Conservation (phyloP, 768 basidiomycete genomes). For the Rhodotorula toruloides region DNA sequence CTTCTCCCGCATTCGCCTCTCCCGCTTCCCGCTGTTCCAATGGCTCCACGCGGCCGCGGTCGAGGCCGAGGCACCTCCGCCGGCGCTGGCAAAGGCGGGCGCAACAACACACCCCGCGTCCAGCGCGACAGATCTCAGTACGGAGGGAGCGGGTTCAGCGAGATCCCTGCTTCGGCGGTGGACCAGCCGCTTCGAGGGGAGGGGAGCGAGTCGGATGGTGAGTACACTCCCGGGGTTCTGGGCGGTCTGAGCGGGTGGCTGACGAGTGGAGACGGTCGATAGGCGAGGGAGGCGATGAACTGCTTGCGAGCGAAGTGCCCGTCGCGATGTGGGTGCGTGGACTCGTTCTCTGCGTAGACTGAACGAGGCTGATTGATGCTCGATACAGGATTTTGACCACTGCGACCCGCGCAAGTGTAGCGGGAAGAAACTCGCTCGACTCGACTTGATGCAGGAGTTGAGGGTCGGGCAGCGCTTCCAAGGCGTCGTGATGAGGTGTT, state of each 20-base stretch:
- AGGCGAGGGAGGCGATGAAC: not conserved
- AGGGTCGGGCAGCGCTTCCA: slow-evolving; percentile 78
- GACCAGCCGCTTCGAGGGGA: slow-evolving; percentile 8
- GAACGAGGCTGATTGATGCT: too few relatives aligned
- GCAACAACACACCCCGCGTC: not conserved
- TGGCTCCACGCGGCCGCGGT: slow-evolving; percentile 13
- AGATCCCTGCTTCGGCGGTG: slow-evolving; percentile 26
- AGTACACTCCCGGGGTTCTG: not conserved
- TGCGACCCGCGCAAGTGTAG: slow-evolving; percentile 84
- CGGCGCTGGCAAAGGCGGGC: not conserved
- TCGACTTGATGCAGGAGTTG: slow-evolving; percentile 77
- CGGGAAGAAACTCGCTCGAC: slow-evolving; percentile 83
- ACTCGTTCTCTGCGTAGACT: not conserved
- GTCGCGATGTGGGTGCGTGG: slow-evolving; percentile 34
- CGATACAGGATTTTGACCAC: slow-evolving; percentile 87
- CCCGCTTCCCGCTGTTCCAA: too few relatives aligned
- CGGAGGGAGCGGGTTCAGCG: slow-evolving; percentile 12
- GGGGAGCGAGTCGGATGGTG: not conserved
- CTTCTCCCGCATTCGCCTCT: too few relatives aligned
- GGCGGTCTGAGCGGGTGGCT: too few relatives aligned
- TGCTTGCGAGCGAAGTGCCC: slow-evolving; percentile 9
- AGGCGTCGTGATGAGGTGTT: slow-evolving; percentile 88
- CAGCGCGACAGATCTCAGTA: slow-evolving; percentile 16
- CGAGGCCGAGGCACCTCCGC: not conserved
- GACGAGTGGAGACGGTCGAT: not conserved